Conservation (phyloP, 179 eudicot genomes). For the Patellifolia procumbens region DNA sequence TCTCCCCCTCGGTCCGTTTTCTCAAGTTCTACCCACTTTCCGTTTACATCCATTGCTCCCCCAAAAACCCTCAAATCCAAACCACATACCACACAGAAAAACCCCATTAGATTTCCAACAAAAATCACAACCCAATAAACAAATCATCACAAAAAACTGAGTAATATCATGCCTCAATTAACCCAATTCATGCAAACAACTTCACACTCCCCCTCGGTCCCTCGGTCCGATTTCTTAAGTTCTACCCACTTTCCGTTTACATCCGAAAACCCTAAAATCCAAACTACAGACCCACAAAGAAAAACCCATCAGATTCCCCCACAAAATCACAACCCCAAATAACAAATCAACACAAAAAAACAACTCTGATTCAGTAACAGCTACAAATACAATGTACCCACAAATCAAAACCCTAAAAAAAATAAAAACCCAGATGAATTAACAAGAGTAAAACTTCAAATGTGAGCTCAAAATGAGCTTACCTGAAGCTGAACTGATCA, state of each 20-base stretch:
- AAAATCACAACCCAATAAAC: background rate
- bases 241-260: too few species aligned
- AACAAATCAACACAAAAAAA: background rate
- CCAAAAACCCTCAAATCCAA: background rate
- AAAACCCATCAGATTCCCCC: background rate
- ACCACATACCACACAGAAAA: background rate
- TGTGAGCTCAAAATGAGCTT: constrained; percentile 24
- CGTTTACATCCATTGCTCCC: too few species aligned
- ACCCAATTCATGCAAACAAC: too few species aligned
- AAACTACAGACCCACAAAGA: background rate
- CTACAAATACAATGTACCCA: constrained; percentile 21
- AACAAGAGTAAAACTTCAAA: constrained; percentile 3
- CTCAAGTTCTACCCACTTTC: too few species aligned
- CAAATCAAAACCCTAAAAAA: constrained; percentile 19
- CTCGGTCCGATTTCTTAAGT: too few species aligned
- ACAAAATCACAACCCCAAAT: background rate
- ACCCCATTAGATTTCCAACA: background rate
- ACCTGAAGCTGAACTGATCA: constrained; percentile 18
- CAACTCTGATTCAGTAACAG: background rate
- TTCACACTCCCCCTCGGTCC: too few species aligned
- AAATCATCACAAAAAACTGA: background rate
- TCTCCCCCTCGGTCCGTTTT: too few species aligned
- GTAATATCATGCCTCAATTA: too few species aligned
- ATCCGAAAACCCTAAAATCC: background rate
- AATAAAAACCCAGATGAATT: background rate